These are phyloP conservation scores for Trichosporon sp. DNA, from an alignment of 1,284 basidiomycete genomes.

Conservation along the genomic window DNA sequence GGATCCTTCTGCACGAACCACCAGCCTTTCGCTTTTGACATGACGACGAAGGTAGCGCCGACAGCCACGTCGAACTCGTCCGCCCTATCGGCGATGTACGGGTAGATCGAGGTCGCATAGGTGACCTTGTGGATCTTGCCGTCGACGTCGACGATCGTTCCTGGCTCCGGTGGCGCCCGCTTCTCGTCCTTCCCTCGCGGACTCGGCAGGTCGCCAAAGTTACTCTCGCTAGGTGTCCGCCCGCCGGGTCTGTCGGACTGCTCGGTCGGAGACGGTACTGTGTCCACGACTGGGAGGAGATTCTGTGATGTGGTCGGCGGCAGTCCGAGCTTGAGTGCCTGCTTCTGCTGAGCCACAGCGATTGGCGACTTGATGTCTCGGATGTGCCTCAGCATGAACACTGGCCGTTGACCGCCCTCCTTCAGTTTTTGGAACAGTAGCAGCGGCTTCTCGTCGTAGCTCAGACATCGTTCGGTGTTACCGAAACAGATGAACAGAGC, in stretches of 20 bases:
- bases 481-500: constrained; percentile 99
- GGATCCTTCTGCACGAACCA: constrained; percentile 97
- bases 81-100: constrained; percentile 89
- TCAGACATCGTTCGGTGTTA: constrained; percentile 85
- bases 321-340: constrained; percentile 54
- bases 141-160: constrained; percentile 37
- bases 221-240: constrained; percentile 28
- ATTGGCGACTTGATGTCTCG: constrained; percentile 92
- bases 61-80: constrained; percentile 98
- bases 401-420: constrained; percentile 92
- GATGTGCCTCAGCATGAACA: constrained; percentile 98
- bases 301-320: constrained; percentile 27
- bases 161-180: constrained; percentile 7
- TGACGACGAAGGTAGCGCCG: constrained; percentile 85
- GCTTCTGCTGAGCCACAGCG: constrained; percentile 87
- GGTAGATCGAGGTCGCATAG: constrained; percentile 52
- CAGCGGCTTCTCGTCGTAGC: constrained; percentile 96
- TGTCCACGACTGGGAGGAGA: constrained; percentile 33
- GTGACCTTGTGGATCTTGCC: constrained; percentile 41
- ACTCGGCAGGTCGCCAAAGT: constrained; percentile 42
- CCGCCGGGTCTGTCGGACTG: constrained; percentile 9
- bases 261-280: constrained; percentile 34
- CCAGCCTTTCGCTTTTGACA: constrained; percentile 93
- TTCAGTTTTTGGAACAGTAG: constrained; percentile 95
- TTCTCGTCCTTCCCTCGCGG: constrained; percentile 29